Evolutionary conservation across 441 rosid species (phyloP).

Genomic region (Adansonia madagascariensis): DNA sequence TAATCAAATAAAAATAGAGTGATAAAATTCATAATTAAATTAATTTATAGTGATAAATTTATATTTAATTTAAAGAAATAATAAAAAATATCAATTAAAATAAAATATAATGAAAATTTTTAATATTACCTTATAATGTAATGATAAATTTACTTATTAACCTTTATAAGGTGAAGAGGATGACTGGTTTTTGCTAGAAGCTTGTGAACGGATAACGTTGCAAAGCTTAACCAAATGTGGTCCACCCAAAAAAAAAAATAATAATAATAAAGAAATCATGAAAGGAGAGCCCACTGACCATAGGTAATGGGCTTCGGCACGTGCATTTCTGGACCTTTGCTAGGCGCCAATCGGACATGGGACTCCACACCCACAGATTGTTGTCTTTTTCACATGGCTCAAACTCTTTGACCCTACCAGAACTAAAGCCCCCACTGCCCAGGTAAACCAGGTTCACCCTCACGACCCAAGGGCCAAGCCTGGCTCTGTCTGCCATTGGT

Average conservation of each 20-base stretch:
- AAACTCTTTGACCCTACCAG: neutral
- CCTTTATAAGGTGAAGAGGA: neutral
- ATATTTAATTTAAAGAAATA: too few species aligned
- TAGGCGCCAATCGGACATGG: slow-evolving; percentile 14
- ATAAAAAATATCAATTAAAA: too few species aligned
- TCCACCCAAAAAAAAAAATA: neutral
- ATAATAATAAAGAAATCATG: neutral
- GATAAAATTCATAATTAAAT: too few species aligned
- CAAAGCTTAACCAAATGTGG: neutral
- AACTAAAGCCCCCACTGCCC: neutral
- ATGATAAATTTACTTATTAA: too few species aligned
- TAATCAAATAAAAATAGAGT: too few species aligned
- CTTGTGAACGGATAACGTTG: neutral
- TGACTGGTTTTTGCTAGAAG: neutral
- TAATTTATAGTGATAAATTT: too few species aligned
- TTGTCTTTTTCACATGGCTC: slow-evolving; percentile 8
- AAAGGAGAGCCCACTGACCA: neutral
- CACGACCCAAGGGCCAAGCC: neutral
- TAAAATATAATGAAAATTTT: too few species aligned
- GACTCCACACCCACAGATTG: slow-evolving; percentile 8
- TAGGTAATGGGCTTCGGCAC: slow-evolving; percentile 13
- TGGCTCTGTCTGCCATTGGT: neutral
- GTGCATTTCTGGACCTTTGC: slow-evolving; percentile 16
- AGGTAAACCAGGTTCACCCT: neutral
- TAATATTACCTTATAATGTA: too few species aligned